Evolutionary conservation across 768 basidiomycete species (phyloP), one percentile per base, ranked within the genome.

Genomic region (Naganishia antarctica): DNA sequence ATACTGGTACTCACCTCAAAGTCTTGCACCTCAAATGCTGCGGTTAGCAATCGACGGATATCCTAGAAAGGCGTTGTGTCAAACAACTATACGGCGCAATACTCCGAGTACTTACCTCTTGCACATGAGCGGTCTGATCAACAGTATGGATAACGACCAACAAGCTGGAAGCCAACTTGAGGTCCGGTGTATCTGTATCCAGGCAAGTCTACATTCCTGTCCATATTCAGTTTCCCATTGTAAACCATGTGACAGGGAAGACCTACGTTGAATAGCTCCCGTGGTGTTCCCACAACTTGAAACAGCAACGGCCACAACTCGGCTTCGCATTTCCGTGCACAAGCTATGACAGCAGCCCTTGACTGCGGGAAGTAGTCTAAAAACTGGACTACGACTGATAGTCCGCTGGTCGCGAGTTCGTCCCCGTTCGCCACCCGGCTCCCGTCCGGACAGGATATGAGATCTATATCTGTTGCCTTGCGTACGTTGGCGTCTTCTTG

Each of bases 321-420:
- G 73, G 93, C 83, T 78, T 99, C 96, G 6, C 91, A 97, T 80
- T 99, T 99, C 60, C 96, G 82, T 21, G 96, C 94, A 71, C 94
- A 97, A 5, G 89, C 87, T 11, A 97, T 93, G 13, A 98, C 90
- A 7, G 98, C 92, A 64, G 97, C 91, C 62, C 97, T 78, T 6
- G 88, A 84, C 59, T 84, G 88, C 66, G 93, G 89, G 73, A 98
- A 98, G 74, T 97, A 86, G 72, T 99, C 96, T 68, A 99, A 79
- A 72, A 99, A 97, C 67, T 91, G 89, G 66, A 98, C 82, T 9
- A 88, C 86, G 3, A 6, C 21, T 21, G 8, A 8, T 21, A 47
- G 21, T 7, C 46, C 25, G 1, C 81, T 80, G 43, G 8, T 18
- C 5, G n/a, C n/a, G 43, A 44, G 18, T 44, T 5, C 5, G 11